Base-by-base conservation (phyloP, 1,284 basidiomycete genomes). In the Exobasidium rhododendri region DNA sequence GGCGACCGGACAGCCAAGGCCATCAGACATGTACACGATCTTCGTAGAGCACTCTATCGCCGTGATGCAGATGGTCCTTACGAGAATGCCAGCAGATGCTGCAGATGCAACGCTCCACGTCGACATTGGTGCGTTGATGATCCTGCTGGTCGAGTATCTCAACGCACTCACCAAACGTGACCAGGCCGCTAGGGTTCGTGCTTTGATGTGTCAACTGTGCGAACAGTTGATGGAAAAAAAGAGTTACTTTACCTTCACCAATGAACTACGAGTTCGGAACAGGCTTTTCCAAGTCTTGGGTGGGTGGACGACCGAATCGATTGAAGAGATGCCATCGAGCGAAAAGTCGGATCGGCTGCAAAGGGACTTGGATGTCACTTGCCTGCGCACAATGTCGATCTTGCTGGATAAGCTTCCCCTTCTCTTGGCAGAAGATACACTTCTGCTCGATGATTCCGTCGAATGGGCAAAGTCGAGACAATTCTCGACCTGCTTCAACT, bases 1-100 rank as follows among this genome's bases (percentile, higher is more conserved):
- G 62, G 56, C 60, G 50, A 71, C 73, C 0, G 74, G 74, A 47
- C 68, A 70, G 40, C 74, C 74, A 2, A 63, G 63, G 46, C 73
- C 69, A 17, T 64, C 63, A 24, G 71, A 74, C 47, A 72, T 74
- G 67, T 75, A 68, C 58, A 77, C 74, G 0, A 63, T 77, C 60
- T 77, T 77, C 56, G 73, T 77, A 26, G 74, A 77, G 60, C 74
- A 77, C 61, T 74, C 72, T 46, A 73, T 77, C 44, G 60, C 66
- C 31, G 74, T 77, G n/a, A 67, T 67, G 0, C 65, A 70, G 22
- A 65, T 69, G 69, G 68, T 75, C 22, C 64, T 77, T 10, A 58
- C 63, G 28, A 67, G 74, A 30, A 64, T 75, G 47, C 35, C 35
- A 10, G 44, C n/a, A 6, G 73, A 68, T 40, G n/a, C 31, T 4